Percentiles rank a stretch among this genome's conserved stretches.
Evolutionary conservation across 371 early-diverging fungal genomes (phyloP).

Genomic region (Saksenaea vasiformis): DNA sequence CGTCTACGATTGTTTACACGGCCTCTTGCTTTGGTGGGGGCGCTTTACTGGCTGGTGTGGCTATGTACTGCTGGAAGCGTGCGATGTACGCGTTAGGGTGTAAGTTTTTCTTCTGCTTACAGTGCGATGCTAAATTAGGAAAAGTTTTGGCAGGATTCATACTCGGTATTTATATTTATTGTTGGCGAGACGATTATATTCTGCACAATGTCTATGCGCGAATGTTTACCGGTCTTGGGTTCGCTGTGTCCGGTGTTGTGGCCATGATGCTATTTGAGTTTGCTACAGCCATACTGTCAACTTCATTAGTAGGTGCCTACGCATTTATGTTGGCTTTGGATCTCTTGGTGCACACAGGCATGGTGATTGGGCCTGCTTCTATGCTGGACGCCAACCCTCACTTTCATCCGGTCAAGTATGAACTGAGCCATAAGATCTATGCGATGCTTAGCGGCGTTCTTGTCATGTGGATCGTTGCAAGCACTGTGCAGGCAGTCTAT

Average conservation of each 20-base stretch:
- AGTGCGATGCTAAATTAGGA: background rate
- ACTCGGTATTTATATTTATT: constrained; percentile 36
- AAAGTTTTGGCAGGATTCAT: constrained; percentile 26
- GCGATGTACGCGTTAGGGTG: constrained; percentile 21
- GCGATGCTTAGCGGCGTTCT: constrained; percentile 27
- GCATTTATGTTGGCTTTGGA: constrained; percentile 33
- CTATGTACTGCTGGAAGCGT: constrained; percentile 16
- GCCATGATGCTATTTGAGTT: constrained; percentile 18
- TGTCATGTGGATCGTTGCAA: constrained; percentile 18
- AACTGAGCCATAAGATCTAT: constrained; percentile 16
- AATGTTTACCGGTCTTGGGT: constrained; percentile 13
- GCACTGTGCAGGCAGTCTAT: constrained; percentile 13
- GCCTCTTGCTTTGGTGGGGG: constrained; percentile 23
- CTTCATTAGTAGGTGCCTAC: constrained; percentile 33
- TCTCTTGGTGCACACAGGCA: constrained; percentile 20
- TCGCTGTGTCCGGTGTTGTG: constrained; percentile 12
- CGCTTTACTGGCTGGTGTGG: constrained; percentile 10
- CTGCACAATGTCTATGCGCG: constrained; percentile 30
- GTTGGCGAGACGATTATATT: constrained; percentile 38
- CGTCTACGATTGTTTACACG: constrained; percentile 16
- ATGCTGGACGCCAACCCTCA: constrained; percentile 22
- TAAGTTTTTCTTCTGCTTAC: background rate
- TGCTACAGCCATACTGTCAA: constrained; percentile 21
- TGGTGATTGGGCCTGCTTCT: constrained; percentile 13
- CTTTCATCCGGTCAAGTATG: constrained; percentile 10